Evolutionary conservation across 768 basidiomycete genomes (phyloP).

Genomic region (Calocybe gangraenosa): DNA sequence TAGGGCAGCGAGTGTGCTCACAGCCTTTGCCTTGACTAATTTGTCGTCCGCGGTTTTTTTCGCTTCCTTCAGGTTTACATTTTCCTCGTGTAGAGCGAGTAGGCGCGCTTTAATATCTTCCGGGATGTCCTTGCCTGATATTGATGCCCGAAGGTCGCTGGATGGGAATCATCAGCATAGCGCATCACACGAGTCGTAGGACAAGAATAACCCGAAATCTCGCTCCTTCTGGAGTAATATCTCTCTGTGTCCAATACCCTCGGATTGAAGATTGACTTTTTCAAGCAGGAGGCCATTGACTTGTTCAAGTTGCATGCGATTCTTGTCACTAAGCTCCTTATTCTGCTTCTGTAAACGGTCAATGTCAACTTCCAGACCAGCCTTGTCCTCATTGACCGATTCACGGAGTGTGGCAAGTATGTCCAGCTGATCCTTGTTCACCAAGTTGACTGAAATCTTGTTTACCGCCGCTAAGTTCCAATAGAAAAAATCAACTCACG

Average conservation of each 20-base stretch:
- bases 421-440: slow-evolving; percentile 92
- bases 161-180: background rate
- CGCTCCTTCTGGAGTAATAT: slow-evolving; percentile 82
- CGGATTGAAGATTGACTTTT: slow-evolving; percentile 86
- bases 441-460: slow-evolving; percentile 68
- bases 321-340: slow-evolving; percentile 75
- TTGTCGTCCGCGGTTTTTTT: slow-evolving; percentile 71
- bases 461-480: background rate
- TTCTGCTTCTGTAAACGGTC: slow-evolving; percentile 61
- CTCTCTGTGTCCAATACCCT: slow-evolving; percentile 88
- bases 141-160: slow-evolving; percentile 73
- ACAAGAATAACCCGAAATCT: slow-evolving; percentile 62
- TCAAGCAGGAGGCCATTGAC: slow-evolving; percentile 82
- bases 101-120: slow-evolving; percentile 78
- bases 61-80: slow-evolving; percentile 64
- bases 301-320: slow-evolving; percentile 87
- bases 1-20: slow-evolving; percentile 23
- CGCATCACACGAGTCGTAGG: slow-evolving; percentile 1
- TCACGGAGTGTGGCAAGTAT: slow-evolving; percentile 83
- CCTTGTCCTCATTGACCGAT: slow-evolving; percentile 86
- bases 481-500: slow-evolving; percentile 41
- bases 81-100: slow-evolving; percentile 75
- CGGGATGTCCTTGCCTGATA: slow-evolving; percentile 76
- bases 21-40: slow-evolving; percentile 73
- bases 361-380: slow-evolving; percentile 65